Evolutionary conservation across 345 rosid species (phyloP).

Genomic region (Cardiospermum halicacabum): DNA sequence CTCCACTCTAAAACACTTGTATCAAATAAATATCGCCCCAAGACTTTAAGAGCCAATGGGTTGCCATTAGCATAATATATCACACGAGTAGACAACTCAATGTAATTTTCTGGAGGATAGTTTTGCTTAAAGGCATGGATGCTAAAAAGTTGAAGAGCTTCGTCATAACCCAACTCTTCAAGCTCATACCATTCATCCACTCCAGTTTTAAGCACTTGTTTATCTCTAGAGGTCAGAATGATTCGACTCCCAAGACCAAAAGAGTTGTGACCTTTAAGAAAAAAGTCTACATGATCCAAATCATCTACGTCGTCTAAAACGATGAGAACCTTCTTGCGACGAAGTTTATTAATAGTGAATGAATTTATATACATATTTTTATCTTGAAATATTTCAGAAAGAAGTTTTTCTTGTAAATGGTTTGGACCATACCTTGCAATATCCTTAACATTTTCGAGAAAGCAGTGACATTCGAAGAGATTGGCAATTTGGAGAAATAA

Average conservation of each 20-base stretch:
- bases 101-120: not conserved
- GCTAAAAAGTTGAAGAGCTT: slow-evolving; percentile 4
- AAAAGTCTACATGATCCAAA: not conserved
- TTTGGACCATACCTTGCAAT: not conserved
- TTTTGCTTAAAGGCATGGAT: not conserved
- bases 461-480: slow-evolving; percentile 24
- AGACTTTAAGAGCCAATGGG: not conserved
- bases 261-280: not conserved
- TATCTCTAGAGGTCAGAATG: slow-evolving; percentile 12
- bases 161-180: not conserved
- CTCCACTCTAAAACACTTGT: not conserved
- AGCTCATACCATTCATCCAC: not conserved
- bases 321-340: not conserved
- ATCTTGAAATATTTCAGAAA: not conserved
- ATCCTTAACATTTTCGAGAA: slow-evolving; percentile 32
- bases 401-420: slow-evolving; percentile 7
- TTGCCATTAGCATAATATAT: not conserved
- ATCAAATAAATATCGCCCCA: not conserved
- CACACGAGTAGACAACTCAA: not conserved
- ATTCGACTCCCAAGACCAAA: slow-evolving; percentile 16
- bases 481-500: slow-evolving; percentile 13
- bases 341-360: not conserved
- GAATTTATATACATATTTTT: not conserved
- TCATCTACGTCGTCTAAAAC: slow-evolving; percentile 17
- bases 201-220: not conserved